Conservation (phyloP, 352 stramenopile genomes). For the Pythium vanterpoolii region DNA sequence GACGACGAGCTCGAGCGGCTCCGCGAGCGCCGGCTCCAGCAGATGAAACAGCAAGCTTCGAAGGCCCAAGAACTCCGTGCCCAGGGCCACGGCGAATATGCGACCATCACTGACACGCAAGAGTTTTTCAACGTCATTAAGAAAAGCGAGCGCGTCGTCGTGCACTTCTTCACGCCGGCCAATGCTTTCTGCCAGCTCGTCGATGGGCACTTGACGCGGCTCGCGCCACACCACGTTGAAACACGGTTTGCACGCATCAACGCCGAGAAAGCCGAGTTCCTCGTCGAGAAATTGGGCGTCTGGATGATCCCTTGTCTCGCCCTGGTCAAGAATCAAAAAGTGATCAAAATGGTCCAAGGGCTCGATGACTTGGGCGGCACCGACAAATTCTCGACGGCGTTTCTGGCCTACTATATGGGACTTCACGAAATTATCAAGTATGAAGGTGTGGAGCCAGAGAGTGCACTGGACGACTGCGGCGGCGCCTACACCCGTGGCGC, state of each 20-base stretch:
- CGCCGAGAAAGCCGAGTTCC: conserved; percentile 94
- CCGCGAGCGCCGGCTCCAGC: conserved; percentile 70
- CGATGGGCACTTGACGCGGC: conserved; percentile 89
- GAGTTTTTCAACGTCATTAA: conserved; percentile 97
- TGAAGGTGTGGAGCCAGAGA: conserved; percentile 88
- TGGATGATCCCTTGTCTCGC: conserved; percentile 96
- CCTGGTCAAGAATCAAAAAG: conserved; percentile 94
- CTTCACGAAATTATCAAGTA: conserved; percentile 95
- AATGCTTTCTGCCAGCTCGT: conserved; percentile 93
- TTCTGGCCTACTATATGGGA: conserved; percentile 90
- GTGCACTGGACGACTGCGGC: conserved; percentile 57
- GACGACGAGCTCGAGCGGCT: conserved; percentile 89
- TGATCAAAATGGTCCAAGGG: conserved; percentile 94
- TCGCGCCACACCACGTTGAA: conserved; percentile 92
- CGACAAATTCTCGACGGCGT: conserved; percentile 92
- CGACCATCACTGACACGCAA: conserved; percentile 88
- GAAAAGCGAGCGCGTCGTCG: conserved; percentile 85
- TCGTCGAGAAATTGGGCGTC: conserved; percentile 95
- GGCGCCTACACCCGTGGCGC: conserved; percentile 42
- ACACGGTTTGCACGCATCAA: conserved; percentile 96
- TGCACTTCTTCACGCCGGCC: conserved; percentile 95
- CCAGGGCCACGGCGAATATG: conserved; percentile 84
- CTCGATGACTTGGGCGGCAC: conserved; percentile 94
- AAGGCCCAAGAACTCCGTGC: conserved; percentile 75
- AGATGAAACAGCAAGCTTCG: conserved; percentile 68